phyloP scores from a whole-genome alignment of 352 stramenopile genomes.

The Phytophthora ramorum region DNA sequence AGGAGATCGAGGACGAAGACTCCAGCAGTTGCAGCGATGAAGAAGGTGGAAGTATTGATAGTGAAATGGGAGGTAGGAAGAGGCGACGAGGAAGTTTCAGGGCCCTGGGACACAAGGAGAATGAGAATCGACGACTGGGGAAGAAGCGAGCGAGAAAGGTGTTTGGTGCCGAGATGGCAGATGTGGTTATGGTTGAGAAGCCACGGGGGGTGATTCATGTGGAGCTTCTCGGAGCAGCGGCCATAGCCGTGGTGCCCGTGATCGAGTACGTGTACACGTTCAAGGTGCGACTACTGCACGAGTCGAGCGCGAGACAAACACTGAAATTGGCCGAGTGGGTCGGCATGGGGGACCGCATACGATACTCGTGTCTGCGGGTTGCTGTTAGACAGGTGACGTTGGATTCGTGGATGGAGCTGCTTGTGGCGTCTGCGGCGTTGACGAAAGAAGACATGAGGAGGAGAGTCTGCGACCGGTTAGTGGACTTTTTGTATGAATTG shows the following conservation, averaged over 20 bases:
- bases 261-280: slow-evolving; percentile 66
- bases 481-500: slow-evolving; percentile 43
- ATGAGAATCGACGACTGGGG: not conserved
- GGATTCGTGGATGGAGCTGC: slow-evolving; percentile 52
- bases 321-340: slow-evolving; percentile 55
- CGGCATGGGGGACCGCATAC: slow-evolving; percentile 40
- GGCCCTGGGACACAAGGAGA: slow-evolving; percentile 1
- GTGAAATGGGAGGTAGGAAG: slow-evolving; percentile 10
- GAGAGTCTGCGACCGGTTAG: slow-evolving; percentile 39
- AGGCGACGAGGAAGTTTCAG: slow-evolving; percentile 6
- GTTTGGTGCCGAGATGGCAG: slow-evolving; percentile 5
- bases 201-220: slow-evolving; percentile 34
- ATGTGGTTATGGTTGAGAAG: not conserved
- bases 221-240: slow-evolving; percentile 38
- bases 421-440: slow-evolving; percentile 36
- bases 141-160: slow-evolving; percentile 21
- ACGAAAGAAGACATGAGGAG: slow-evolving; percentile 15
- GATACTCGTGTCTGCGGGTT: slow-evolving; percentile 39
- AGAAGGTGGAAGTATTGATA: not conserved
- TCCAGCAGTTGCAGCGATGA: slow-evolving; percentile 5
- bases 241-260: slow-evolving; percentile 43
- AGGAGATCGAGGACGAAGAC: not conserved
- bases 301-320: slow-evolving; percentile 37
- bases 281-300: slow-evolving; percentile 39
- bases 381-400: slow-evolving; percentile 36